Evolutionary conservation across 208 protist species (phyloP), one percentile per base, ranked within the genome.

Genomic region (Acanthamoeba sp.): DNA sequence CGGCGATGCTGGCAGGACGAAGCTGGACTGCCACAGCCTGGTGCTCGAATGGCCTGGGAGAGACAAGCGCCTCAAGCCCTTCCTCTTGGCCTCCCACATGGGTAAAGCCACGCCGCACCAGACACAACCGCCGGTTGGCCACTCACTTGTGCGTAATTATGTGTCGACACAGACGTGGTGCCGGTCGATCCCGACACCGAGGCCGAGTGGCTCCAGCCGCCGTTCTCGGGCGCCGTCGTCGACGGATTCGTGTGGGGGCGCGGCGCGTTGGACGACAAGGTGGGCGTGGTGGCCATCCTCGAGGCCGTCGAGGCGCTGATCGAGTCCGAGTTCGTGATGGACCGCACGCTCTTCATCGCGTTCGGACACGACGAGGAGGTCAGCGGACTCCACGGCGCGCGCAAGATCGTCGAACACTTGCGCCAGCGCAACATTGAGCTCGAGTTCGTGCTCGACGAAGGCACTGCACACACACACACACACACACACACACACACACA

Each of bases 281-380:
- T 87, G 10, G 50, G 80, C 10, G 50, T 95, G 24, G 92, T 96
- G 89, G 38, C 40, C 66, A 45, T 85, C 1, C 32, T 96, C 29
- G 95, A 94, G 42, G 50, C 94, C 14, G 34, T 96, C 29, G 94
- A 96, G 50, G 94, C 69, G 7, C 36, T 95, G 7, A 32, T 96
- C 22, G 14, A 32, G 29, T 48, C 29, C 9, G 66, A 55, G 27
- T 94, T 85, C 45, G 9, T 1, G 10, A 87, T 94, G 24, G 38
- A 50, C 10, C 57, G 95, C 42, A 93, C 94, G 32, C 14, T 96
- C 29, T 95, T 52, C 48, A 10, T 96, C 14, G 90, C 85, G 12
- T 96, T 95, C 50, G 95, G 95, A 10, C 95, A 96, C 69, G 95
- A 96, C 48, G 95, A 95, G 62, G 95, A 96, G 40, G 50, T 95